These are phyloP conservation scores for Solanum corneliomulleri DNA, from an alignment of 257 asterid species.

Conservation along the genomic window DNA sequence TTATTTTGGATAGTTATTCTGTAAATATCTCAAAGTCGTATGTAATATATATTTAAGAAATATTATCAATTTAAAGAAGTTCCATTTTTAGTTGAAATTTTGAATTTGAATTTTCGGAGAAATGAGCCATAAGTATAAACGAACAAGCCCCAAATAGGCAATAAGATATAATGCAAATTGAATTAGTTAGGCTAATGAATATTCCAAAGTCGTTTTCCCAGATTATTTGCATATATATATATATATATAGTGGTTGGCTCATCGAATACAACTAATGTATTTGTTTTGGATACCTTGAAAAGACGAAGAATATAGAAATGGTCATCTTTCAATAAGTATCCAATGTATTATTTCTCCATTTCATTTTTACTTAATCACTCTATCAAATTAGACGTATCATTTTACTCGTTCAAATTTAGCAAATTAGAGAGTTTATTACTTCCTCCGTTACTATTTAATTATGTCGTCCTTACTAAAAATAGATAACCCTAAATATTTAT, in stretches of 20 bases:
- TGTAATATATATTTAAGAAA: background rate
- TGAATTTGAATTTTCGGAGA: background rate
- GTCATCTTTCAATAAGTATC: background rate
- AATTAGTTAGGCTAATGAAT: background rate
- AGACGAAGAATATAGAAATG: background rate
- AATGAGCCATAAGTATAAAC: background rate
- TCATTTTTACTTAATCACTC: background rate
- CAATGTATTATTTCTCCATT: background rate
- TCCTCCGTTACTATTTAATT: too few relatives aligned
- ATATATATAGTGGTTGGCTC: background rate
- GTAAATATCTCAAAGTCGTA: background rate
- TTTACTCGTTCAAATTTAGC: background rate
- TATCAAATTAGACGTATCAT: too few relatives aligned
- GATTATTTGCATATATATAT: background rate
- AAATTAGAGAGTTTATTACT: background rate
- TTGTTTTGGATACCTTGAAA: background rate
- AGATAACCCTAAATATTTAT: too few relatives aligned
- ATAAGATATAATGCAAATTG: background rate
- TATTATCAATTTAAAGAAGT: background rate
- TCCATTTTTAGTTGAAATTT: background rate
- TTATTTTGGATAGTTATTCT: background rate
- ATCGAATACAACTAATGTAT: background rate
- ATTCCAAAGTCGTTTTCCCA: background rate
- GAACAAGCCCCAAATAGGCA: background rate
- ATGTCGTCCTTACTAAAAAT: too few relatives aligned